Percentiles rank a stretch among this genome's conserved stretches.
Evolutionary conservation across 192 early-diverging fungal genomes (phyloP).

Genomic region (Lobosporangium transversale): DNA sequence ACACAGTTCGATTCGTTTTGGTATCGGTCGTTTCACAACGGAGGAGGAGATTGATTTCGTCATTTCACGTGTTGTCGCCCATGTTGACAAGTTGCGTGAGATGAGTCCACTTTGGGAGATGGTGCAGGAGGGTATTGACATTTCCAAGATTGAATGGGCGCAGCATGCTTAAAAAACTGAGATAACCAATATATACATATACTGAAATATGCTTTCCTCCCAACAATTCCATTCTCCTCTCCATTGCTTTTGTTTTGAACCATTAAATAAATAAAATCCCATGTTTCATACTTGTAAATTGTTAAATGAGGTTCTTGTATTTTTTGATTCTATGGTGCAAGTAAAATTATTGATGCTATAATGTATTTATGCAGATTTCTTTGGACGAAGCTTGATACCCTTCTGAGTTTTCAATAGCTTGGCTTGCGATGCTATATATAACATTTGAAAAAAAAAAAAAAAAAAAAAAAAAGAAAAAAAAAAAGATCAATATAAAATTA

Average conservation of each 20-base stretch:
- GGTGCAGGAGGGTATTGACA: constrained; percentile 64
- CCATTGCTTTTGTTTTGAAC: not conserved
- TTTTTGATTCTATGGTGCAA: not conserved
- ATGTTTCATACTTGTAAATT: not conserved
- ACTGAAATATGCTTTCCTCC: no score
- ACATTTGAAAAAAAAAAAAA: constrained; percentile 1
- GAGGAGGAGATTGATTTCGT: constrained; percentile 95
- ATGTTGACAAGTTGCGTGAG: constrained; percentile 89
- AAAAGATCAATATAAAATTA: not conserved
- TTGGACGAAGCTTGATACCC: constrained; percentile 50
- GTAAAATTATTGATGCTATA: no score
- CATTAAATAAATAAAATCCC: not conserved
- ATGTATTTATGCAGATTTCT: constrained; percentile 22
- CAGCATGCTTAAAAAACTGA: constrained; percentile 39
- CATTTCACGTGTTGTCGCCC: constrained; percentile 77
- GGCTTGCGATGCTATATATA: constrained; percentile 45
- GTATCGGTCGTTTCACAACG: constrained; percentile 96
- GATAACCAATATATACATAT: not conserved
- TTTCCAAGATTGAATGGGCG: constrained; percentile 53
- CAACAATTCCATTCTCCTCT: not conserved
- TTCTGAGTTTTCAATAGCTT: constrained; percentile 47
- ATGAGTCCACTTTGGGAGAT: constrained; percentile 99
- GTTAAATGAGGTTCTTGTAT: not conserved
- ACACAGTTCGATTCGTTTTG: constrained; percentile 94
- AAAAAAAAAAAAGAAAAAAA: not conserved